Conservation (phyloP, 495 filamentous ascomycete genomes). For the Tuber indicum region DNA sequence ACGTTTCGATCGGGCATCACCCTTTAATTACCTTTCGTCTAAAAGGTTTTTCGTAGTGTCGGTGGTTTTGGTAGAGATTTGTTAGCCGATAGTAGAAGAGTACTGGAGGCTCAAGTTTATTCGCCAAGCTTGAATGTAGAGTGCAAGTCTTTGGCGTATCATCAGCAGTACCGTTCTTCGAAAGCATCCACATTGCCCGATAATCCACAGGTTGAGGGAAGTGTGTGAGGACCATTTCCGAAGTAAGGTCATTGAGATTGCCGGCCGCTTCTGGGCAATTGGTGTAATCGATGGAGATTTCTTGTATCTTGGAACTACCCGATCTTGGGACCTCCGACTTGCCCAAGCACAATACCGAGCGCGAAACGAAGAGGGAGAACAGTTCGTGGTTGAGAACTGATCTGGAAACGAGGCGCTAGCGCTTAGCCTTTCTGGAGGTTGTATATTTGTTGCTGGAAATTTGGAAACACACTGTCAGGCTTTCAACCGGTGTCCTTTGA, state of each 20-base stretch:
- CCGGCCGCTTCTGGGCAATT: conserved; percentile 55
- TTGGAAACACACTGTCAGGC: conserved; percentile 73
- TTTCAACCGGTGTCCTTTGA: conserved; percentile 83
- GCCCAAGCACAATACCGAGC: conserved; percentile 75
- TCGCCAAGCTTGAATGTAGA: conserved; percentile 67
- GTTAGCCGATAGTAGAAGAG: conserved; percentile 87
- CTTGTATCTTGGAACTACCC: conserved; percentile 75
- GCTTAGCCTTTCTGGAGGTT: not conserved
- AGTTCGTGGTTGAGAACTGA: conserved; percentile 86
- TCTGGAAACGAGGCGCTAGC: conserved; percentile 45
- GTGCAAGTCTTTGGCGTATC: conserved; percentile 49
- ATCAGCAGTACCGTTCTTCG: not conserved
- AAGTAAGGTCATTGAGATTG: conserved; percentile 47
- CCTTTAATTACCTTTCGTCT: conserved; percentile 72
- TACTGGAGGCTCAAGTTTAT: conserved; percentile 68
- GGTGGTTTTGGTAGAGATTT: conserved; percentile 98
- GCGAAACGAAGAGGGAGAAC: conserved; percentile 82
- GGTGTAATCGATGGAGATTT: conserved; percentile 81
- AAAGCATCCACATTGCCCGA: not conserved
- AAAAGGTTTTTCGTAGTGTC: conserved; percentile 86
- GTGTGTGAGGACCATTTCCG: conserved; percentile 52
- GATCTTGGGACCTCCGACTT: conserved; percentile 72
- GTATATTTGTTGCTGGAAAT: not conserved
- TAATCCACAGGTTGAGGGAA: conserved; percentile 51
- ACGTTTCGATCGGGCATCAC: conserved; percentile 54